Evolutionary conservation across 2,329 filamentous ascomycete genomes (phyloP).

Genomic region (Curvularia sp.): DNA sequence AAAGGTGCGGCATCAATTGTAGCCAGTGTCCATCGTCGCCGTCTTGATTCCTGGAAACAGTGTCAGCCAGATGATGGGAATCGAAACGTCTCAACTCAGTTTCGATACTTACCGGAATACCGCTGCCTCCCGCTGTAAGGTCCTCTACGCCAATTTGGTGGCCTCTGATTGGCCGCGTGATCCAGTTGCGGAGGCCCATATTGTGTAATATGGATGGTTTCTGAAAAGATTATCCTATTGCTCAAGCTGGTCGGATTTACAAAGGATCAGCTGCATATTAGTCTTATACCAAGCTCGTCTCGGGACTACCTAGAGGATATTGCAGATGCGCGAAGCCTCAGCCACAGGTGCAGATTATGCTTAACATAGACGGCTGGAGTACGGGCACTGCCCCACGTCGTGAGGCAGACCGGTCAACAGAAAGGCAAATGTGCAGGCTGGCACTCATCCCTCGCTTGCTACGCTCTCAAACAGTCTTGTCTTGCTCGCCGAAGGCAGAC

Average conservation of each 20-base stretch:
- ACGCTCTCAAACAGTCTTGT: constrained; percentile 8
- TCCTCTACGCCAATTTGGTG: constrained; percentile 41
- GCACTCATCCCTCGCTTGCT: constrained; percentile 3
- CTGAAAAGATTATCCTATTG: background rate
- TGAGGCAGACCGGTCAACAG: constrained; percentile 26
- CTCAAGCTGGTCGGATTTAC: background rate
- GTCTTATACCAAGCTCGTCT: constrained; percentile 8
- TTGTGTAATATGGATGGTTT: background rate
- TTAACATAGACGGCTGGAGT: constrained; percentile 5
- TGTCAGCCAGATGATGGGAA: background rate
- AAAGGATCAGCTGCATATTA: constrained; percentile 4
- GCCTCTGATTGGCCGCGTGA: constrained; percentile 40
- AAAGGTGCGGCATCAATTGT: constrained; percentile 46
- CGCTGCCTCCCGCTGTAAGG: constrained; percentile 41
- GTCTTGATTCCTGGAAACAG: constrained; percentile 27
- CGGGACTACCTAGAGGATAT: constrained; percentile 24
- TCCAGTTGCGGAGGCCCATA: constrained; percentile 44
- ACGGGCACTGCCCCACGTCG: constrained; percentile 15
- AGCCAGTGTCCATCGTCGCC: constrained; percentile 43
- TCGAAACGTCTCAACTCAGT: background rate
- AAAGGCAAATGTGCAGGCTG: constrained; percentile 5
- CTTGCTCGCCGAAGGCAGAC: constrained; percentile 11
- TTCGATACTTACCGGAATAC: constrained; percentile 36
- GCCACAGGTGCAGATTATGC: constrained; percentile 24
- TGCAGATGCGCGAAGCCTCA: constrained; percentile 18